phyloP scores from a whole-genome alignment of 441 rosid genomes.

The Omphalea diandra region DNA sequence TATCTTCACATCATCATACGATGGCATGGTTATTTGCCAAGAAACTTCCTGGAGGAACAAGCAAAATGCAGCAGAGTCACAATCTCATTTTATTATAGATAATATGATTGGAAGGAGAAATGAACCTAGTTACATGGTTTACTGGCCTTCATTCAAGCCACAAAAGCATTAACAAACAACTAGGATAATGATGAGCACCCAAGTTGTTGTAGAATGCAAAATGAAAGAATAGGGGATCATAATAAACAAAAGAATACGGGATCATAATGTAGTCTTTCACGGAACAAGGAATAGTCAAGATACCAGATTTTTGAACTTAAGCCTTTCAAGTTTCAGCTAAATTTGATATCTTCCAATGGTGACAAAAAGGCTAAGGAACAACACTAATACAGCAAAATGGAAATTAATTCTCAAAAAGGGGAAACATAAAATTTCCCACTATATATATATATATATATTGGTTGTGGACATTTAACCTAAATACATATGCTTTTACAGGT shows the following conservation, averaged over 20 bases:
- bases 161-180: not conserved
- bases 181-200: not conserved
- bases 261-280: not conserved
- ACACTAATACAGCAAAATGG: not conserved
- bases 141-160: not conserved
- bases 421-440: not conserved
- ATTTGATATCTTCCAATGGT: not conserved
- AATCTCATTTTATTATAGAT: conserved; percentile 1
- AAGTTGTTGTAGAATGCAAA: not conserved
- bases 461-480: no score
- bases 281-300: not conserved
- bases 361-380: not conserved
- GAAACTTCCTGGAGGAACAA: not conserved
- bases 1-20: not conserved
- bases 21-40: not conserved
- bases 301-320: not conserved
- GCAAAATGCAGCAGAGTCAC: conserved; percentile 3
- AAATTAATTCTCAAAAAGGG: not conserved
- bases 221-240: no score
- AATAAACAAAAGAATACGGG: not conserved
- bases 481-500: no score
- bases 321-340: not conserved
- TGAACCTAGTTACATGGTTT: not conserved
- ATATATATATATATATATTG: no score
- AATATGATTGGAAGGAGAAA: not conserved